phyloP scores from a whole-genome alignment of 2,329 filamentous ascomycete species.

The Alternaria sp. region DNA sequence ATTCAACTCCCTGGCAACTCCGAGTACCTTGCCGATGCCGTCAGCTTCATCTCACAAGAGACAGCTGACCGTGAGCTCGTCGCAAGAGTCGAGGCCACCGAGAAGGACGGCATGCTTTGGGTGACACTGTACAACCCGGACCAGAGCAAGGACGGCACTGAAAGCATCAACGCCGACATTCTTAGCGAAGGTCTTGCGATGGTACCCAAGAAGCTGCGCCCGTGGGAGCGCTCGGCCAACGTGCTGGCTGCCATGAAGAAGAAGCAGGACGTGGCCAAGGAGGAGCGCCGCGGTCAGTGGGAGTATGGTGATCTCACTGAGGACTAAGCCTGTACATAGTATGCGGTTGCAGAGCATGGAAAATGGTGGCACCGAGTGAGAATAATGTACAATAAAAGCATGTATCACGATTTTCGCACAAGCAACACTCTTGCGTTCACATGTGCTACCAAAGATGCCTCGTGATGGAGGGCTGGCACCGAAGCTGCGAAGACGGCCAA shows the following conservation, averaged over 20 bases:
- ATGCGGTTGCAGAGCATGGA: not conserved
- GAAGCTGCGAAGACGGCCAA: not conserved
- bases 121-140: conserved; percentile 87
- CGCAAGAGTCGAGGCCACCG: conserved; percentile 87
- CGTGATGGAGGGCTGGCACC: not conserved
- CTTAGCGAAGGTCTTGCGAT: conserved; percentile 84
- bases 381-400: not conserved
- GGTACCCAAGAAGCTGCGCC: conserved; percentile 89
- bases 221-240: conserved; percentile 80
- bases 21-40: conserved; percentile 80
- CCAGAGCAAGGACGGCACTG: conserved; percentile 64
- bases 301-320: conserved; percentile 97
- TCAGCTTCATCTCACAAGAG: conserved; percentile 75
- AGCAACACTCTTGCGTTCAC: not conserved
- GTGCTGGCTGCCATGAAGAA: conserved; percentile 75
- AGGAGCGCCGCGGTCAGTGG: conserved; percentile 86
- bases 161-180: conserved; percentile 90
- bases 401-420: not conserved
- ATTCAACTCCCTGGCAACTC: conserved; percentile 82
- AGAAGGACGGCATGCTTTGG: conserved; percentile 80
- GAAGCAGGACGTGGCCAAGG: conserved; percentile 80
- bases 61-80: conserved; percentile 81
- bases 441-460: not conserved
- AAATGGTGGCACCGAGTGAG: not conserved
- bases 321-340: conserved; percentile 24